phyloP scores from a whole-genome alignment of 805 yeast species.

The Henningerozyma blattae region DNA sequence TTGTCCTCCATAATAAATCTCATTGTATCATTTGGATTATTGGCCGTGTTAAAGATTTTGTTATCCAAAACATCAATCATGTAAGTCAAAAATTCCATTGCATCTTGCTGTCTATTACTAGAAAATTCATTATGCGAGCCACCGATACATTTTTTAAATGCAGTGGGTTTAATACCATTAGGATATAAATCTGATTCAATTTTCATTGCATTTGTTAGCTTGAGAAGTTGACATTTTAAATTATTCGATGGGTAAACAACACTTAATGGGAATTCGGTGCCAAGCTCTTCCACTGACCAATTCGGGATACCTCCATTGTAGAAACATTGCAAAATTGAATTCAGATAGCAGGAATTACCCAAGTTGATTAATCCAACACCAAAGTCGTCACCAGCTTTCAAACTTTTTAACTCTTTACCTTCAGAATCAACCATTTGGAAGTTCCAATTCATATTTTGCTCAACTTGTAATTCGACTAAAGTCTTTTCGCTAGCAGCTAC shows the following conservation, averaged over 20 bases:
- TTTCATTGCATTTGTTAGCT: conserved; percentile 65
- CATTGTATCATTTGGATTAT: conserved; percentile 42
- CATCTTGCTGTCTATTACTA: conserved; percentile 88
- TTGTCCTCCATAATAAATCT: conserved; percentile 57
- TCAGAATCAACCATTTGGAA: conserved; percentile 64
- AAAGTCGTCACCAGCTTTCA: conserved; percentile 27
- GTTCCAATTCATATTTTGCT: conserved; percentile 89
- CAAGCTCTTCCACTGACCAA: conserved; percentile 27
- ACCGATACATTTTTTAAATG: conserved; percentile 70
- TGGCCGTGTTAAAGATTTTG: conserved; percentile 23
- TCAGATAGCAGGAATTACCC: conserved; percentile 88
- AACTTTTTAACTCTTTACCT: conserved; percentile 52
- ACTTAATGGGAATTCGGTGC: conserved; percentile 27
- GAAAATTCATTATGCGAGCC: conserved; percentile 70
- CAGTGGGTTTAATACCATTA: conserved; percentile 62
- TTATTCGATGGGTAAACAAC: conserved; percentile 47
- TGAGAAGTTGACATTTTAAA: conserved; percentile 63
- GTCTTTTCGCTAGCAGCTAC: conserved; percentile 73
- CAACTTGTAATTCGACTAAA: conserved; percentile 79
- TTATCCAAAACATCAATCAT: conserved; percentile 51
- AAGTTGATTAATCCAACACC: conserved; percentile 82
- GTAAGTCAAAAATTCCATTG: conserved; percentile 75
- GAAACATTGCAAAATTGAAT: conserved; percentile 67
- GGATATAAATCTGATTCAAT: conserved; percentile 43
- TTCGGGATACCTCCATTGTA: conserved; percentile 30